Percentiles rank a stretch among this genome's conserved stretches.
Evolutionary conservation across 768 basidiomycete genomes (phyloP).

Genomic region (Paxillus rubicundulus): DNA sequence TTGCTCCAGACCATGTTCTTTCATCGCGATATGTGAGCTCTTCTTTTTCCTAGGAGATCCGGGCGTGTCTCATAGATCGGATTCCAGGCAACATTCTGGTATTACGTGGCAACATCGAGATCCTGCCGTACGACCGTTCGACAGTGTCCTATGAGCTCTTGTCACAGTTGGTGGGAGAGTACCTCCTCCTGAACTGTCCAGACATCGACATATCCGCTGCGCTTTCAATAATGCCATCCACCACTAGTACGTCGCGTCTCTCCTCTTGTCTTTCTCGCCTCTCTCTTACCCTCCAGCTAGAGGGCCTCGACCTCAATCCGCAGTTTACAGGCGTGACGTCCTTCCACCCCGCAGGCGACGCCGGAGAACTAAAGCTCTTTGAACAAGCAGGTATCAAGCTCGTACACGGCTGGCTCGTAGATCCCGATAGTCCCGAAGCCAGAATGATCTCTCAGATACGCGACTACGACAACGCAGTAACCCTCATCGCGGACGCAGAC

Average conservation of each 20-base stretch:
- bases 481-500: conserved; percentile 76
- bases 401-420: conserved; percentile 77
- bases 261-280: background rate
- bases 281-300: conserved; percentile 32
- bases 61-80: background rate
- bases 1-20: conserved; percentile 75
- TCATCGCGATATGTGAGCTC: conserved; percentile 80
- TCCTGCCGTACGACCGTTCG: conserved; percentile 61
- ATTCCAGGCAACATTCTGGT: conserved; percentile 81
- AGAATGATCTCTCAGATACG: conserved; percentile 47
- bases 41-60: background rate
- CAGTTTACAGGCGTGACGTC: conserved; percentile 67
- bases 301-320: conserved; percentile 89
- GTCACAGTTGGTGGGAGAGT: conserved; percentile 79
- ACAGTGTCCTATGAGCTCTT: conserved; percentile 84
- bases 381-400: conserved; percentile 76
- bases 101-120: conserved; percentile 75
- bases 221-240: conserved; percentile 48
- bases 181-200: conserved; percentile 60
- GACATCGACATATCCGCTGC: conserved; percentile 34
- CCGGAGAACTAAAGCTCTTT: conserved; percentile 84
- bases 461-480: conserved; percentile 76
- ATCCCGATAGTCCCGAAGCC: conserved; percentile 53
- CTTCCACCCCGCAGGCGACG: conserved; percentile 62
- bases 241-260: conserved; percentile 56